Evolutionary conservation across 352 stramenopile species (phyloP).

Genomic region (Aphanomyces euteiches): DNA sequence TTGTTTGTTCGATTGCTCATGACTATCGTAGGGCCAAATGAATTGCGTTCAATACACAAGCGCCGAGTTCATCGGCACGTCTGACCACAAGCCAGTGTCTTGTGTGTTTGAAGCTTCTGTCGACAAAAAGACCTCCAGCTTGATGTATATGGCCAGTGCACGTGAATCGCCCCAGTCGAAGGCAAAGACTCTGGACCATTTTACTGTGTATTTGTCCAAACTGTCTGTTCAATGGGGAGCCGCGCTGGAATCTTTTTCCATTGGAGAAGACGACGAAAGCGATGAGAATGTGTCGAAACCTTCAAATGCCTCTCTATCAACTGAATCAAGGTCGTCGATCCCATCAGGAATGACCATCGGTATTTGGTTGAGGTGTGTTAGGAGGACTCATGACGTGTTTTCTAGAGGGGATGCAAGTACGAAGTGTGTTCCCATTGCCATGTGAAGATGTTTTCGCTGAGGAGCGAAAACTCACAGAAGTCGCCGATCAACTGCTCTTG

Average conservation of each 20-base stretch:
- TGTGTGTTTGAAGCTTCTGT: conserved; percentile 52
- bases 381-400: neutral
- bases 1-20: neutral
- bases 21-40: conserved; percentile 39
- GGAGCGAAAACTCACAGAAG: conserved; percentile 74
- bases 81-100: conserved; percentile 81
- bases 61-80: conserved; percentile 66
- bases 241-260: neutral
- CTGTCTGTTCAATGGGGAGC: neutral
- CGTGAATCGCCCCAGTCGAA: neutral
- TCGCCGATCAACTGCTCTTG: conserved; percentile 52
- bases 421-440: conserved; percentile 72
- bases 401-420: conserved; percentile 16
- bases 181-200: neutral
- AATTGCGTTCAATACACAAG: conserved; percentile 70
- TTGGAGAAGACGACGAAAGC: neutral
- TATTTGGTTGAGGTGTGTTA: too few relatives aligned
- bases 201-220: neutral
- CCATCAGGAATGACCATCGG: neutral
- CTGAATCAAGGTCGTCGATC: neutral
- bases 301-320: too few relatives aligned
- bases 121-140: neutral
- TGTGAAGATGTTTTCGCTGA: conserved; percentile 75
- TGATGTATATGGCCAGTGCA: too few relatives aligned
- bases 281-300: neutral